A percentile compares a stretch with the other conserved stretches of the same genome.
phyloP scores from a whole-genome alignment of 345 rosid genomes.

The Eucalyptus urophylla region DNA sequence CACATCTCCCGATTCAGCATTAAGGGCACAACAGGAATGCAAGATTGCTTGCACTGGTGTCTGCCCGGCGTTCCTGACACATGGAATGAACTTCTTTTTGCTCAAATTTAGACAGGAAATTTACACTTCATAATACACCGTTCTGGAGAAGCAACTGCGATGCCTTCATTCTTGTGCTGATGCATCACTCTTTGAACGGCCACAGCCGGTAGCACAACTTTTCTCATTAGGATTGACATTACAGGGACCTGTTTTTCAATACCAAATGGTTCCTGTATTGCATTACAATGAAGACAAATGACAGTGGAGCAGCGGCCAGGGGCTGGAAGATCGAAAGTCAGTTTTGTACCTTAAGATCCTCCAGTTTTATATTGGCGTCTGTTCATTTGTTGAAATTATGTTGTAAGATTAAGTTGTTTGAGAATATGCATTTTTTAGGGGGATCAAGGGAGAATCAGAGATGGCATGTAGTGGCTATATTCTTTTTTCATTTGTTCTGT shows the following conservation, averaged over 20 bases:
- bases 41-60: slow-evolving; percentile 38
- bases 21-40: neutral
- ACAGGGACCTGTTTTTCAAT: neutral
- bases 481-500: neutral
- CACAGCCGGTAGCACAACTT: neutral
- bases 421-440: neutral
- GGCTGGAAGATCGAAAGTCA: neutral
- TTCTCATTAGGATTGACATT: neutral
- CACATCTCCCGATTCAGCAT: slow-evolving; percentile 10
- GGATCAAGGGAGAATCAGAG: neutral
- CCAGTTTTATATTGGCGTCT: neutral
- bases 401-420: neutral
- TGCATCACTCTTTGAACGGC: neutral
- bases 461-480: neutral
- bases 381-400: neutral
- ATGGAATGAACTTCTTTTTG: slow-evolving; percentile 37
- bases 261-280: neutral
- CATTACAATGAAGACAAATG: neutral
- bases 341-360: neutral
- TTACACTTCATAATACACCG: neutral
- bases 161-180: neutral
- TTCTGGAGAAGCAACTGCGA: neutral
- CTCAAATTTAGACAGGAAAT: slow-evolving; percentile 2
- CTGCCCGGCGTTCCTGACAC: slow-evolving; percentile 42
- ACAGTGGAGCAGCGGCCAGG: neutral